These are phyloP conservation scores for Mortierella claussenii DNA, from an alignment of 192 early-diverging fungal genomes.

Conservation along the genomic window DNA sequence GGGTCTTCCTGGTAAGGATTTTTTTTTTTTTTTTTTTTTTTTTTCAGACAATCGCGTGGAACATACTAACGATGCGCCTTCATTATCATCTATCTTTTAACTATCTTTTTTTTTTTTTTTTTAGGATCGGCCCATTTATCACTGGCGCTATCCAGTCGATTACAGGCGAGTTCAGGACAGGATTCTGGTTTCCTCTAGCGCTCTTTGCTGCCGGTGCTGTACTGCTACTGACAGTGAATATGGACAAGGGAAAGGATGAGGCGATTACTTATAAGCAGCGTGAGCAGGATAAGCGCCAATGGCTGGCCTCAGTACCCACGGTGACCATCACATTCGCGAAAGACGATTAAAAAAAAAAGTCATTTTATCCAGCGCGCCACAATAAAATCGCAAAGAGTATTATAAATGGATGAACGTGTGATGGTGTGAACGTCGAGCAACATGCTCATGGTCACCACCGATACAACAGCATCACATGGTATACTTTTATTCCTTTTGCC, in stretches of 20 bases:
- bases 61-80: neutral
- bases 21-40: neutral
- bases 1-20: slow-evolving; percentile 59
- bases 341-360: no score
- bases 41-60: neutral
- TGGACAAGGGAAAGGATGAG: slow-evolving; percentile 64
- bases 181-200: slow-evolving; percentile 61
- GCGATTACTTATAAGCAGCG: slow-evolving; percentile 25
- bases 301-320: slow-evolving; percentile 15
- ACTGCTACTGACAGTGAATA: slow-evolving; percentile 56
- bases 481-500: no score
- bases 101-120: neutral
- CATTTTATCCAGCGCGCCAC: no score
- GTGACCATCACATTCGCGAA: slow-evolving; percentile 18
- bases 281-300: slow-evolving; percentile 4
- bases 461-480: no score
- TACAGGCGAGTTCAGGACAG: slow-evolving; percentile 58
- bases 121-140: slow-evolving; percentile 74
- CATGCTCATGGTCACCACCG: no score
- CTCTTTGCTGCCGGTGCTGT: slow-evolving; percentile 55
- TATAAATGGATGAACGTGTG: no score
- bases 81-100: neutral
- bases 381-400: no score
- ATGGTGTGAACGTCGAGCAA: no score
- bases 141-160: slow-evolving; percentile 69